phyloP scores from a whole-genome alignment of 345 rosid species.

The Euphorbia peplus region DNA sequence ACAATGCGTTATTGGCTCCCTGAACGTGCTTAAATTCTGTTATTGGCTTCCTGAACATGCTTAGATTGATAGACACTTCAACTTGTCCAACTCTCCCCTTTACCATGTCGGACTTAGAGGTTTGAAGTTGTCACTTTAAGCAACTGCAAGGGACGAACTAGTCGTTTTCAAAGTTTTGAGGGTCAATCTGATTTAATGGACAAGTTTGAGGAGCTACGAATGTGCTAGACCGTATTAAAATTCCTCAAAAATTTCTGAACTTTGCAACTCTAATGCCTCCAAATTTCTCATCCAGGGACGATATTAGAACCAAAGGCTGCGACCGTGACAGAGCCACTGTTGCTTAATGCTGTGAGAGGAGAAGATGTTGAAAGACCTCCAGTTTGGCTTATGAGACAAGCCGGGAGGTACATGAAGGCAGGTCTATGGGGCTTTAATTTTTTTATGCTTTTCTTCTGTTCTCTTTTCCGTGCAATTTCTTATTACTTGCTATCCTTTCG shows the following conservation, averaged over 20 bases:
- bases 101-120: no score
- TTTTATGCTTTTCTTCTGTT: conserved; percentile 7
- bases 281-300: conserved; percentile 40
- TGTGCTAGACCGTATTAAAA: neutral
- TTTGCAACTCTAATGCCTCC: conserved; percentile 1
- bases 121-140: no score
- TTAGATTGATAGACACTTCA: no score
- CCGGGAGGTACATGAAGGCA: conserved; percentile 99
- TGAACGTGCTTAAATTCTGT: no score
- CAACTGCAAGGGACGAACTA: no score
- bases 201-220: no score
- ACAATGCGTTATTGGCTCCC: no score
- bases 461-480: neutral
- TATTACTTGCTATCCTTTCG: neutral
- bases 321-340: conserved; percentile 58
- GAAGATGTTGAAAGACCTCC: conserved; percentile 94
- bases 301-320: conserved; percentile 49
- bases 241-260: neutral
- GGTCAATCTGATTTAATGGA: no score
- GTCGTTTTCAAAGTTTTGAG: no score
- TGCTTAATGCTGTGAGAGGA: conserved; percentile 92
- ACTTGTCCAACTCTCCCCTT: no score
- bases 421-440: conserved; percentile 35
- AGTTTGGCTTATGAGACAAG: conserved; percentile 99
- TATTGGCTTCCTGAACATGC: no score